Base-by-base conservation (phyloP, 148 eudicot species). In the Polygonum aviculare region DNA sequence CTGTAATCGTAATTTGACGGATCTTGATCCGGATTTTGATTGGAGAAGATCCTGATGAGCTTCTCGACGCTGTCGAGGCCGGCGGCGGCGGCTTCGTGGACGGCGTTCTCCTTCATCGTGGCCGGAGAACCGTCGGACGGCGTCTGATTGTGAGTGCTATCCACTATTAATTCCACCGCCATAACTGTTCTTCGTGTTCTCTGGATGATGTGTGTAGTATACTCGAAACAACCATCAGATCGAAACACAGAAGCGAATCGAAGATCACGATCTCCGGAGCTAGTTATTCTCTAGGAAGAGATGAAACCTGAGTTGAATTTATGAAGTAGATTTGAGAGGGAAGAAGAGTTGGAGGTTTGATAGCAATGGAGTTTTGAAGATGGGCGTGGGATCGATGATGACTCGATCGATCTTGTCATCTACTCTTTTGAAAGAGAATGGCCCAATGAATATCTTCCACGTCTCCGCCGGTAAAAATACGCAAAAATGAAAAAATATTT, bases 21-120 rank as follows among this genome's bases (percentile, higher is more conserved):
- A 2, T 81, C 74, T 8, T 81, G 11, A 36, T 77, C 36, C 48
- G 69, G 73, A 2, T 75, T 79, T 22, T 81, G 69, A 11, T 76
- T 86, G 47, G 93, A 84, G 6, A 90, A 80, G 35, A 86, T 74
- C 15, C 82, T 75, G 52, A 90, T 83, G 26, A 90, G 87, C 72
- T 86, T 83, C 81, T 90, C 88, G 7, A 90, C 87, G 85, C 93
- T 90, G 26, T 88, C 86, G 2, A 86, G 78, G 0, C 93, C 93
- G 31, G 89, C 89, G 57, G 76, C 75, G 3, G 91, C 87, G 9
- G 93, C 93, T 57, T 90, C 89, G 50, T 85, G 79, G 0, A 85
- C 91, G 8, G 89, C 87, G 18, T n/a, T 77, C 15, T 84, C 88
- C 16, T 87, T 87, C 75, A 76, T 77, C n/a, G 77, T 77, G 2